Base-by-base conservation (phyloP, 495 filamentous ascomycete species). In the Daldinia concentrica region DNA sequence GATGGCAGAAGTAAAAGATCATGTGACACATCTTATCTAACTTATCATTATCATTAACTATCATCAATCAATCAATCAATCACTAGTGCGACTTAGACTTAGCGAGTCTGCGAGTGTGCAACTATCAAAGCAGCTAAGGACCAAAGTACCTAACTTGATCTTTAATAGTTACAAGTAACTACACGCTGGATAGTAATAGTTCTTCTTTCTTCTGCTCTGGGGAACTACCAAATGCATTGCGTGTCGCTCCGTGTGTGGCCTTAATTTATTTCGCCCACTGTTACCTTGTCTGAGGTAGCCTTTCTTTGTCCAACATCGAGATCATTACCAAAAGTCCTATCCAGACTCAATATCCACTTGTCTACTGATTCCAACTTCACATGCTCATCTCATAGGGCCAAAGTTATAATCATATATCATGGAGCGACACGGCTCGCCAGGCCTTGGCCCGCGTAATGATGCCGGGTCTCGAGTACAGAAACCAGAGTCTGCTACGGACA, bases 371-470 rank as follows among this genome's bases (percentile, higher is more conserved):
- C 15, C 30, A 37, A 36, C 36, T 9, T 41, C 57, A 15, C 26
- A 7, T 12, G 12, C 32, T 30, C 24, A 14, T 36, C 17, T 41
- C 9, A 58, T 65, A 55, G 54, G 58, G 24, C 65, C 41, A 36
- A 36, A 48, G 74, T 72, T 79, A 11, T 11, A 78, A 79, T 39
- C 72, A 82, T 54, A 80, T 79, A 69, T 72, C 82, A 79, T 86
- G 85, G 82, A 84, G 43, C 73, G 76, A 64, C 79, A 78, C 26
- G 78, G 75, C 37, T 78, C 76, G 14, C 80, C 82, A 29, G 83
- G 84, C 60, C 79, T 88, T n/a, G 83, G 79, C 48, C 85, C 85
- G 26, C 83, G 83, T 58, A 84, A 85, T 74, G 86, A 88, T 73
- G 56, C 79, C 48, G 66, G 78, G 6, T 86, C 83, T 45, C 81